Conservation (phyloP, 2,329 filamentous ascomycete genomes). For the Cordyceps cicadae region DNA sequence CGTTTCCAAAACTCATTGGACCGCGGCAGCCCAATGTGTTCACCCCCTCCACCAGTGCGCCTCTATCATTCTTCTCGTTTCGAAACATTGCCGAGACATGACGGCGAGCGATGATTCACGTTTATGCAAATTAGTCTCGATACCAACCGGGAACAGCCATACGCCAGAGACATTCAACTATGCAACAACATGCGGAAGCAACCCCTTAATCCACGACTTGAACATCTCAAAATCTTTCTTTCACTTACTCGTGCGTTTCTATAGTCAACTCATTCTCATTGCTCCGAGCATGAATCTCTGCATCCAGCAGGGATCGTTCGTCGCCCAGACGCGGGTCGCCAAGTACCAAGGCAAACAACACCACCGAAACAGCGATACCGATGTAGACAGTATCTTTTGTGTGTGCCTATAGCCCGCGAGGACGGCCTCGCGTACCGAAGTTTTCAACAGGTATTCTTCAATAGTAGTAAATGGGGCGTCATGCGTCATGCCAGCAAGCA, state of each 20-base stretch:
- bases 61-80: background rate
- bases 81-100: background rate
- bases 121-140: background rate
- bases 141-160: too few relatives aligned
- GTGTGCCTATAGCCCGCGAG: slow-evolving; percentile 37
- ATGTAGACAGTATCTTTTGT: slow-evolving; percentile 38
- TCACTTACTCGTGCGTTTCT: background rate
- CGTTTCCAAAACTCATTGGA: background rate
- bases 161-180: too few relatives aligned
- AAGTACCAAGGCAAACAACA: slow-evolving; percentile 33
- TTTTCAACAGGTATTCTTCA: slow-evolving; percentile 29
- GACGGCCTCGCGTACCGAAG: slow-evolving; percentile 33
- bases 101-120: background rate
- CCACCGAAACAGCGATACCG: slow-evolving; percentile 38
- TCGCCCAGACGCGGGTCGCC: slow-evolving; percentile 38
- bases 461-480: slow-evolving; percentile 22
- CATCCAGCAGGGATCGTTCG: slow-evolving; percentile 30
- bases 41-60: background rate
- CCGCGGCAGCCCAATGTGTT: slow-evolving; percentile 10
- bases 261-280: background rate
- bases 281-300: background rate
- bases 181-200: too few relatives aligned
- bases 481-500: slow-evolving; percentile 25
- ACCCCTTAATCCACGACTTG: background rate
- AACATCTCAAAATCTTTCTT: background rate